Percentiles rank a stretch among this genome's conserved stretches.
phyloP scores from a whole-genome alignment of 1,284 basidiomycete genomes.

The Phlebopus sp. region DNA sequence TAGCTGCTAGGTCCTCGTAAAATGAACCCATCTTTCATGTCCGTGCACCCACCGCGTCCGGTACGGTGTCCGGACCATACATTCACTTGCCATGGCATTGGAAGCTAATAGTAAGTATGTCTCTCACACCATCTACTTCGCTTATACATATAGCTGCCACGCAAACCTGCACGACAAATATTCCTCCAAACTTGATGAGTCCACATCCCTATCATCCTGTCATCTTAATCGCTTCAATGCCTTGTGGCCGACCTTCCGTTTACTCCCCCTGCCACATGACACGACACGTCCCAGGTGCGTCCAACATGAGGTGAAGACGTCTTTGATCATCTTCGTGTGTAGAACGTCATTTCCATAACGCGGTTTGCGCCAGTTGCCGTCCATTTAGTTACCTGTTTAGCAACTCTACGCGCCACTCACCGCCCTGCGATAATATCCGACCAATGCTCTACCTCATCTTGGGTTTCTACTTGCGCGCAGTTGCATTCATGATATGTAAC shows the following conservation, averaged over 20 bases:
- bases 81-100: conserved; percentile 3
- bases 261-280: conserved; percentile 25
- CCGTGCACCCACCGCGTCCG: conserved; percentile 30
- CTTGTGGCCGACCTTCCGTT: conserved; percentile 25
- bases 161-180: conserved; percentile 11
- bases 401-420: conserved; percentile 28
- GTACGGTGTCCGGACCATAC: conserved; percentile 31
- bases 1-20: neutral
- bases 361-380: conserved; percentile 25
- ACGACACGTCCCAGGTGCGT: conserved; percentile 29
- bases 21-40: conserved; percentile 29
- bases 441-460: conserved; percentile 18
- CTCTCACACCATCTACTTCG: neutral
- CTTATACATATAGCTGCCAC: conserved; percentile 9
- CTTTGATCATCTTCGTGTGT: conserved; percentile 26
- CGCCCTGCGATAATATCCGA: conserved; percentile 34
- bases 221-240: conserved; percentile 25
- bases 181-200: conserved; percentile 12
- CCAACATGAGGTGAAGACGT: conserved; percentile 30
- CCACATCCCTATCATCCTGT: conserved; percentile 5
- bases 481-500: conserved; percentile 8
- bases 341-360: conserved; percentile 23
- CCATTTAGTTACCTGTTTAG: conserved; percentile 27
- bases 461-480: conserved; percentile 12
- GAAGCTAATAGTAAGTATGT: neutral